Base-by-base conservation (phyloP, 345 rosid species). In the Populus simonii region DNA sequence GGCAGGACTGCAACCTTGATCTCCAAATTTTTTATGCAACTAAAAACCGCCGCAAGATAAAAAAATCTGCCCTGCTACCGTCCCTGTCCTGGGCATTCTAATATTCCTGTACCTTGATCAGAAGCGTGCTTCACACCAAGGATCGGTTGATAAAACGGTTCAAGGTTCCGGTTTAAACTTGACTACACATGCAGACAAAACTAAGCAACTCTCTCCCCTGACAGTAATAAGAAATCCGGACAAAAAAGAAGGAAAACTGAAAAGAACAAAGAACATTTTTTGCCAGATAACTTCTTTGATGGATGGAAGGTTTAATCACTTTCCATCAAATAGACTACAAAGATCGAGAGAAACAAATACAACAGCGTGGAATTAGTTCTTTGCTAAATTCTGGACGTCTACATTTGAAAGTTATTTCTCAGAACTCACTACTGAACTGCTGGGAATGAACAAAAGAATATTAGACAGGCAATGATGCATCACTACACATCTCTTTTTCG, bases 361-460 rank as follows among this genome's bases (percentile, higher is more conserved):
- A 2, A 0, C 23, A 53, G 59, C 22, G 2, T 20, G 8, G 23
- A 57, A 57, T 22, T n/a, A 7, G 12, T n/a, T 57, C 6, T 41
- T 15, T 10, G 5, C 55, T n/a, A 55, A 73, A 62, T 53, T 36
- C 29, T 17, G 67, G n/a, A 59, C 15, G 43, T 13, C 47, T 73
- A 80, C 25, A 81, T 71, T 49, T 41, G 74, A 41, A 66, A 25
- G 61, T 67, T 41, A 31, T 79, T 82, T 53, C 68, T n/a, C 62
- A 62, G 62, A 49, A 59, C 73, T 63, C 33, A 20, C 53, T 55
- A 63, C 68, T 35, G 61, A 47, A 7, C 31, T 8, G 25, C 27
- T 9, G 23, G 15, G 25, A 6, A n/a, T 59, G 66, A 55, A 8
- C 13, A 20, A 29, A 66, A 22, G 20, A 75, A 12, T 22, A 22